Base-by-base conservation (phyloP, 192 early-diverging fungal species). In the Linnemannia exigua region DNA sequence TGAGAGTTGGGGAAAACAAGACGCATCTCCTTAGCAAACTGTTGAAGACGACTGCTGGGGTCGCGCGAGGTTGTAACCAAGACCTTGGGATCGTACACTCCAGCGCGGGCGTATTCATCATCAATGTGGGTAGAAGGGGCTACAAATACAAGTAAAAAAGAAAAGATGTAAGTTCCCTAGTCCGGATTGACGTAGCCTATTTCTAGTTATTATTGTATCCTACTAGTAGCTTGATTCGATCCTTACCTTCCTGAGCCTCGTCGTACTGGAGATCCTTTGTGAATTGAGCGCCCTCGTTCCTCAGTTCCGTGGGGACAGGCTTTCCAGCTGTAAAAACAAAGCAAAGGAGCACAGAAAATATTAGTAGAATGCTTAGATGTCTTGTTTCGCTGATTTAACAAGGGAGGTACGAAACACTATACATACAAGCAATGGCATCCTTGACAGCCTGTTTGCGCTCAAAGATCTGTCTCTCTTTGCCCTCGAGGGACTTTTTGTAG, bases 21-120 rank as follows among this genome's bases (percentile, higher is more conserved):
- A 19, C 97, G 93, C 94, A 99, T 96, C 89, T 99, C 98, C 89
- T 99, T 99, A 80, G 97, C 92, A 89, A 99, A 99, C 89, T 98
- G 97, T 83, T 94, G 93, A 80, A 99, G 91, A 61, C 98, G 94
- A 77, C 94, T 94, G 87, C 94, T 96, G 28, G 98, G 97, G 75
- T 99, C 97, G 74, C 98, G 91, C 20, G 97, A 98, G 11, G 98
- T 99, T 31, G 98, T 99, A 72, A 99, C 96, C 25, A 99, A 88
- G 22, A 99, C 93, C 81, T 99, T 99, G 67, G 98, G 98, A 82
- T 99, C 98, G 70, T 90, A 94, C 51, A 95, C 92, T 61, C 98
- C 98, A 20, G 98, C 97, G 25, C 93, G 93, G 19, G 97, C 93
- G 87, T 99, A 99, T 92, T 99, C 98, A 77, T 99, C 98, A 90